Base-by-base conservation (phyloP, 2,329 filamentous ascomycete species). In the Botryotinia narcissicola region DNA sequence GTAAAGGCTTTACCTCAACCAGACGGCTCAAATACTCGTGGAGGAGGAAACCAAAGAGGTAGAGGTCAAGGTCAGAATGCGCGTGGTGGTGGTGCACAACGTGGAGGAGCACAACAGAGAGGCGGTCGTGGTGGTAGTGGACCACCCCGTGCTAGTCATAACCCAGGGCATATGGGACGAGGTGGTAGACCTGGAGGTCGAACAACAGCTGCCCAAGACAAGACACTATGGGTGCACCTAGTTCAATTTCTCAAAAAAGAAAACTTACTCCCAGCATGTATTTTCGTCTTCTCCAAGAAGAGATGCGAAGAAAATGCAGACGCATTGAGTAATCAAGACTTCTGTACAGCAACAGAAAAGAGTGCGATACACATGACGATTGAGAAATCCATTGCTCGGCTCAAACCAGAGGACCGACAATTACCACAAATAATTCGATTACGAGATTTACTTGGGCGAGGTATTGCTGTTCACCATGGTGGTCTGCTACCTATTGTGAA, bases 261-360 rank as follows among this genome's bases (percentile, higher is more conserved):
- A 70, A 93, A 90, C 67, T 86, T 99, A 6, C 88, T 99, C 5
- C 96, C 96, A 0, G 94, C 93, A 14, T 98, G 95, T 81, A 97
- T 99, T 77, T 99, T 99, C 80, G 95, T 99, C 73, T 99, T 99
- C 83, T 99, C 96, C 4, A 99, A 98, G 84, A 97, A 96, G 83
- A 88, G 96, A 70, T 98, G 96, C 79, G 96, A 99, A 82, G 94
- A 98, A 81, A 99, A 98, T 81, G 96, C 96, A 0, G 94, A 98
- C 81, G 95, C 96, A 0, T 86, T 99, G 35, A 95, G 93, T 75
- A 98, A 98, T 80, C 91, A 97, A 77, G 96, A 99, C 80, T 98
- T 97, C 80, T 97, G 93, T 81, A 98, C 92, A 9, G 94, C 95
- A 0, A 88, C 91, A 4, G 96, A 99, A 84, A 98, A 98, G 87